phyloP scores from a whole-genome alignment of 2,329 filamentous ascomycete genomes.

The Coleophoma cylindrospora region DNA sequence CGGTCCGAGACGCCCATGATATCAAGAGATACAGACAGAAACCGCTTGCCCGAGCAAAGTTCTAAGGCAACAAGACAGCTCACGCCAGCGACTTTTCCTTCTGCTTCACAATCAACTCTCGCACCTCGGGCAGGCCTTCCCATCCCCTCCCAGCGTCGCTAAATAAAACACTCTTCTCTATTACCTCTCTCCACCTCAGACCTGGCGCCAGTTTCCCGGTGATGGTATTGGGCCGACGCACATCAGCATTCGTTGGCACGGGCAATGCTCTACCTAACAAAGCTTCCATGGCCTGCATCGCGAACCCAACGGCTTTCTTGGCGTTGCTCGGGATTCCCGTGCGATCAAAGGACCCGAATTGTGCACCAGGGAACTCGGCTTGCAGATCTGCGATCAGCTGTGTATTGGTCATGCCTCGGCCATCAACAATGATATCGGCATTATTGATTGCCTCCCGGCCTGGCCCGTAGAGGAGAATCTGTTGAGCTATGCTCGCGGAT shows the following conservation, averaged over 20 bases:
- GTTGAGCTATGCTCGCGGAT: slow-evolving; percentile 25
- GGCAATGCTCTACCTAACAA: slow-evolving; percentile 25
- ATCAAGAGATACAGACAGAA: too few species aligned
- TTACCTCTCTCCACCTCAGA: slow-evolving; percentile 25
- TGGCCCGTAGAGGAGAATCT: slow-evolving; percentile 24
- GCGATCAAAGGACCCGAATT: slow-evolving; percentile 23
- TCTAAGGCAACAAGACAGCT: background rate
- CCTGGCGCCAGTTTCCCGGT: slow-evolving; percentile 26
- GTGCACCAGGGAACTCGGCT: slow-evolving; percentile 22
- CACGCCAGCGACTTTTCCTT: slow-evolving; percentile 4
- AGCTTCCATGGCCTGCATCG: slow-evolving; percentile 29
- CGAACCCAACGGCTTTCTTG: slow-evolving; percentile 28
- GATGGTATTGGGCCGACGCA: slow-evolving; percentile 26
- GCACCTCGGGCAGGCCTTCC: slow-evolving; percentile 27
- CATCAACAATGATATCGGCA: slow-evolving; percentile 24
- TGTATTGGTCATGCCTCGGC: slow-evolving; percentile 23
- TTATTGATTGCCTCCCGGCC: slow-evolving; percentile 22
- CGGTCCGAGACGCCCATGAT: too few species aligned
- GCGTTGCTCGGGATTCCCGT: slow-evolving; percentile 27
- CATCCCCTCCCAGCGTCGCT: slow-evolving; percentile 24
- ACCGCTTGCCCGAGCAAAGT: too few species aligned
- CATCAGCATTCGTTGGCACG: slow-evolving; percentile 25
- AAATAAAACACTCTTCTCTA: slow-evolving; percentile 26
- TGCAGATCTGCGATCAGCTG: slow-evolving; percentile 22
- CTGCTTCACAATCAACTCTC: slow-evolving; percentile 23